These are phyloP conservation scores for Zygoascus ofunaensis DNA, from an alignment of 805 yeast genomes.

Conservation along the genomic window DNA sequence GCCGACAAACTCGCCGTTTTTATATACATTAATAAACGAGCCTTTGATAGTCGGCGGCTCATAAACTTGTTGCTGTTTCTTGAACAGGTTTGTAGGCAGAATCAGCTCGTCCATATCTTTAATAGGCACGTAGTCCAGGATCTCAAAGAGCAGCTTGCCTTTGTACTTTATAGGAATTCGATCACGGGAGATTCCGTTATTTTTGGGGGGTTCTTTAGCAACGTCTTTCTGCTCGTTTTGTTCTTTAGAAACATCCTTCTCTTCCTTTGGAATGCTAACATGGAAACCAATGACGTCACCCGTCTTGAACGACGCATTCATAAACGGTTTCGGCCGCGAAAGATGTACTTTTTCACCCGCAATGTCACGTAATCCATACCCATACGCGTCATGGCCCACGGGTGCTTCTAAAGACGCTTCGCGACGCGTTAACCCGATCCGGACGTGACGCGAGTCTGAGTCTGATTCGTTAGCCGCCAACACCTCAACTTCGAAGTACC, in stretches of 20 bases:
- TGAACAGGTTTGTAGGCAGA: constrained; percentile 24
- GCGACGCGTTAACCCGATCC: constrained; percentile 75
- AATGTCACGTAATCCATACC: constrained; percentile 80
- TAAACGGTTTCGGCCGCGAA: constrained; percentile 53
- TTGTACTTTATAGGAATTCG: constrained; percentile 82
- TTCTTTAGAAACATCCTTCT: too few relatives aligned
- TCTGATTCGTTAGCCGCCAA: constrained; percentile 29
- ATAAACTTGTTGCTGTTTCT: constrained; percentile 17
- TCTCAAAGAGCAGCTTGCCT: constrained; percentile 71
- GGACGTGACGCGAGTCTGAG: constrained; percentile 37
- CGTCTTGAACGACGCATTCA: constrained; percentile 46
- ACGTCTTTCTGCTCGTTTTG: background rate
- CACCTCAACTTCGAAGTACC: constrained; percentile 71
- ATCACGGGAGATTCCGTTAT: constrained; percentile 58
- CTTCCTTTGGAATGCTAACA: constrained; percentile 58
- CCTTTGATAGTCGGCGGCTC: constrained; percentile 24
- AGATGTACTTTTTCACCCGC: constrained; percentile 68
- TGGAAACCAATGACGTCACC: constrained; percentile 84
- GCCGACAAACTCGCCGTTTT: constrained; percentile 67
- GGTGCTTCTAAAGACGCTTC: constrained; percentile 93
- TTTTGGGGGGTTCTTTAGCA: background rate
- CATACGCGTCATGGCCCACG: constrained; percentile 89
- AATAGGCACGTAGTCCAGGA: constrained; percentile 65
- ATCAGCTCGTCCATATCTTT: constrained; percentile 65
- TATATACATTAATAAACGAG: constrained; percentile 59